These are phyloP conservation scores for Saccharomycopsis microspora DNA, from an alignment of 805 yeast genomes.

Conservation along the genomic window DNA sequence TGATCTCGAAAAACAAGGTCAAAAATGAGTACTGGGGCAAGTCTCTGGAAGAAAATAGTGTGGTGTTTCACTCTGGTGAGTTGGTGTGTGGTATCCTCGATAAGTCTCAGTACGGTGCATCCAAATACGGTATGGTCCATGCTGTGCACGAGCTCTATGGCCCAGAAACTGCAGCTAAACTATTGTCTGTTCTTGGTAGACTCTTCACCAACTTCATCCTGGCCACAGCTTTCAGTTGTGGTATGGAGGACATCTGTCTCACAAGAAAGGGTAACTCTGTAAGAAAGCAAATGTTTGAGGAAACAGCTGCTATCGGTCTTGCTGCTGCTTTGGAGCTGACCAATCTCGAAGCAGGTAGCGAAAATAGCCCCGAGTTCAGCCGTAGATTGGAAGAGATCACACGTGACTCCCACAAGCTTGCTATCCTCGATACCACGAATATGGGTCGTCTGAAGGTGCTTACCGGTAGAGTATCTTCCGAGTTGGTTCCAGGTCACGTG, in stretches of 20 bases:
- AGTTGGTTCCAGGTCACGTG: slow-evolving; percentile 93
- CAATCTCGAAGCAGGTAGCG: slow-evolving; percentile 43
- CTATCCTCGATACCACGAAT: slow-evolving; percentile 90
- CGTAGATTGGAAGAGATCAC: slow-evolving; percentile 88
- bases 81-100: slow-evolving; percentile 87
- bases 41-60: slow-evolving; percentile 76
- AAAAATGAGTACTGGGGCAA: slow-evolving; percentile 93
- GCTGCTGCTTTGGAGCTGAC: slow-evolving; percentile 93
- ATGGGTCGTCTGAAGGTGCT: slow-evolving; percentile 86
- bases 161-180: slow-evolving; percentile 77
- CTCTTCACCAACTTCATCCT: slow-evolving; percentile 89
- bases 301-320: slow-evolving; percentile 75
- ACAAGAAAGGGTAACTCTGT: slow-evolving; percentile 84
- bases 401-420: slow-evolving; percentile 86
- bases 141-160: slow-evolving; percentile 95
- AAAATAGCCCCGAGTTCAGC: slow-evolving; percentile 64
- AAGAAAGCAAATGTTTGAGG: slow-evolving; percentile 74
- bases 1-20: slow-evolving; percentile 74
- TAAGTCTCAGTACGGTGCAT: slow-evolving; percentile 97
- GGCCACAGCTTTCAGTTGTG: slow-evolving; percentile 93
- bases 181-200: slow-evolving; percentile 87
- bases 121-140: slow-evolving; percentile 93
- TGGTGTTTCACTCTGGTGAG: slow-evolving; percentile 78
- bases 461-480: slow-evolving; percentile 88
- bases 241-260: slow-evolving; percentile 96